Conservation (phyloP, 2,329 filamentous ascomycete genomes). For the Juglanconis oblonga region DNA sequence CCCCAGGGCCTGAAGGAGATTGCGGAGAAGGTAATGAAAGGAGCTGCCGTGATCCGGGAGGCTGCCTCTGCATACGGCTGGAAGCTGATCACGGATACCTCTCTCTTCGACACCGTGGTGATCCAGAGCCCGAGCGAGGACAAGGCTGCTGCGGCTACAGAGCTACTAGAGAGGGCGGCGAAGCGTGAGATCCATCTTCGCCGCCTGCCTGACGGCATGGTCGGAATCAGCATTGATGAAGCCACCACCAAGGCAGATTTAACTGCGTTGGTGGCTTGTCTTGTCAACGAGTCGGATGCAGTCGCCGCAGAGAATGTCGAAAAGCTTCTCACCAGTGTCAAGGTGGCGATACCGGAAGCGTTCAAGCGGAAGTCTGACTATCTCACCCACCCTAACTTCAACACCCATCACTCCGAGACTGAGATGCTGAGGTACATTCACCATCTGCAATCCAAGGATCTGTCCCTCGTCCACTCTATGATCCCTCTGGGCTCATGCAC, state of each 20-base stretch:
- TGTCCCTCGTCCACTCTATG: slow-evolving; percentile 95
- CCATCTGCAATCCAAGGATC: slow-evolving; percentile 88
- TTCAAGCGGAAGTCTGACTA: slow-evolving; percentile 72
- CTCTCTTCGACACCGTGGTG: slow-evolving; percentile 76
- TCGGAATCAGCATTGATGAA: slow-evolving; percentile 79
- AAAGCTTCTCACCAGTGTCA: slow-evolving; percentile 34
- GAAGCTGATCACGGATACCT: slow-evolving; percentile 13
- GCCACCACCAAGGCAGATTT: slow-evolving; percentile 29
- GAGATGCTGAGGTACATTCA: slow-evolving; percentile 92
- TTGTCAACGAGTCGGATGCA: slow-evolving; percentile 22
- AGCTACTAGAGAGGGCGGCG: slow-evolving; percentile 44
- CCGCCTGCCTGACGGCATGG: slow-evolving; percentile 53
- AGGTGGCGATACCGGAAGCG: slow-evolving; percentile 44
- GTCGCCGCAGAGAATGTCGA: slow-evolving; percentile 32
- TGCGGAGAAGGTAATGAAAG: slow-evolving; percentile 71
- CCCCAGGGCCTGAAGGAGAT: slow-evolving; percentile 80
- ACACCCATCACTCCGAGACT: slow-evolving; percentile 91
- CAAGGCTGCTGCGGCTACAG: slow-evolving; percentile 37
- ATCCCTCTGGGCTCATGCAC: slow-evolving; percentile 96
- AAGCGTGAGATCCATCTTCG: slow-evolving; percentile 60
- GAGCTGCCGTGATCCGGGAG: slow-evolving; percentile 58
- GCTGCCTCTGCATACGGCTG: slow-evolving; percentile 13
- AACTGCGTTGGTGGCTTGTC: slow-evolving; percentile 13
- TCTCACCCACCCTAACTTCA: slow-evolving; percentile 90
- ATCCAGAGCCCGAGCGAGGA: slow-evolving; percentile 55